Conservation (phyloP, 164 flowering plant genomes). For the Liriodendron chinense region DNA sequence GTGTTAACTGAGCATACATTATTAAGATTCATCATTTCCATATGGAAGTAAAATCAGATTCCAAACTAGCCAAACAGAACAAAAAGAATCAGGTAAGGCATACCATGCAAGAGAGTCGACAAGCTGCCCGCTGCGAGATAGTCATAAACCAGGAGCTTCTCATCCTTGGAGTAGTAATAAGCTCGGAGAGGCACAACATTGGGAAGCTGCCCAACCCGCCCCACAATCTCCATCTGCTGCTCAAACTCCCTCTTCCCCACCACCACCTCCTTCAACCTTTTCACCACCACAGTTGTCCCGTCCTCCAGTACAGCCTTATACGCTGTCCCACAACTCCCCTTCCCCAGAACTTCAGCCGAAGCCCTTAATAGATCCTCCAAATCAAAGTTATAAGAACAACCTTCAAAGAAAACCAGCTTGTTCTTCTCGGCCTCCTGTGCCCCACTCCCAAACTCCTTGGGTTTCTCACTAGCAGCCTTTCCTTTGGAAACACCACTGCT, state of each 20-base stretch:
- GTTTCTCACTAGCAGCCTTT: slow-evolving; percentile 21
- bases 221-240: slow-evolving; percentile 70
- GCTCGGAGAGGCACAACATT: slow-evolving; percentile 78
- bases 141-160: slow-evolving; percentile 85
- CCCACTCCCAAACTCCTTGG: slow-evolving; percentile 59
- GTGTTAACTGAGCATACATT: too few species aligned
- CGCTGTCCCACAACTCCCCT: slow-evolving; percentile 72
- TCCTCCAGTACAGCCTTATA: slow-evolving; percentile 65
- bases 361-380: slow-evolving; percentile 72
- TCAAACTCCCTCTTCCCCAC: slow-evolving; percentile 61
- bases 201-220: slow-evolving; percentile 55
- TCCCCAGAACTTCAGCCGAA: slow-evolving; percentile 81
- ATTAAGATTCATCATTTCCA: neutral
- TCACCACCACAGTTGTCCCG: slow-evolving; percentile 74
- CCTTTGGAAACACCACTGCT: slow-evolving; percentile 20
- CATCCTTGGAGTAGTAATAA: slow-evolving; percentile 74
- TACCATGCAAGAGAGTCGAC: slow-evolving; percentile 78
- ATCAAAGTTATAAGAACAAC: slow-evolving; percentile 48
- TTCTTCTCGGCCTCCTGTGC: slow-evolving; percentile 68
- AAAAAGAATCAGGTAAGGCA: slow-evolving; percentile 24
- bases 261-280: slow-evolving; percentile 76
- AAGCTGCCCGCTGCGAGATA: slow-evolving; percentile 78
- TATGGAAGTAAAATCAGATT: slow-evolving; percentile 8
- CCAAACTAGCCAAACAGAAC: slow-evolving; percentile 55
- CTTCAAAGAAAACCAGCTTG: slow-evolving; percentile 62